Percentiles rank a stretch among this genome's conserved stretches.
Conservation (phyloP, 2,329 filamentous ascomycete genomes). For the Cercospora beticola region DNA sequence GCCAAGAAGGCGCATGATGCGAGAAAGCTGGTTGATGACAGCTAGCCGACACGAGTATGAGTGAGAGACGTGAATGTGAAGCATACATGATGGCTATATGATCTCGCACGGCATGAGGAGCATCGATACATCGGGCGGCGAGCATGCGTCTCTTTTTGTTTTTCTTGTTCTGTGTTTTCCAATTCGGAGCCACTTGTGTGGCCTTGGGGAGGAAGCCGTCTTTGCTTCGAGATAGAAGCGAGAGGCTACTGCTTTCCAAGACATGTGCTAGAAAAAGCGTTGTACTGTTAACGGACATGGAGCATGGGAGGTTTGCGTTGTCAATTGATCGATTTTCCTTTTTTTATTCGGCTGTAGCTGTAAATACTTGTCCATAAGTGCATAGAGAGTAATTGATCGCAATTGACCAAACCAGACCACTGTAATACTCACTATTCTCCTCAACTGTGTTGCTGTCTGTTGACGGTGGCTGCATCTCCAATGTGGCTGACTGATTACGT, state of each 20-base stretch:
- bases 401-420: neutral
- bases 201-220: neutral
- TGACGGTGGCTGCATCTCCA: neutral
- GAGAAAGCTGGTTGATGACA: slow-evolving; percentile 42
- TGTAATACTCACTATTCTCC: neutral
- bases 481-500: neutral
- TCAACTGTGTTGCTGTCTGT: neutral
- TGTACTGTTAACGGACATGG: neutral
- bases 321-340: neutral
- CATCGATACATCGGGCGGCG: slow-evolving; percentile 7
- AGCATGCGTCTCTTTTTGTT: slow-evolving; percentile 5
- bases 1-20: slow-evolving; percentile 54
- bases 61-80: neutral
- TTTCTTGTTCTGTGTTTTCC: neutral
- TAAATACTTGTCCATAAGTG: slow-evolving; percentile 8
- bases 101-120: neutral
- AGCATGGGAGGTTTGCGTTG: neutral
- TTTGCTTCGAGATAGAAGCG: neutral
- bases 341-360: neutral
- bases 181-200: neutral
- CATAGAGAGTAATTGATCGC: slow-evolving; percentile 1
- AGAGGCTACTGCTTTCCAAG: neutral
- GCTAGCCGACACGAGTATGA: slow-evolving; percentile 8
- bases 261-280: slow-evolving; percentile 1
- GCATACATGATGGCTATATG: slow-evolving; percentile 1